These are phyloP conservation scores for Fusarium circinatum DNA, from an alignment of 2,329 filamentous ascomycete species.

Conservation along the genomic window DNA sequence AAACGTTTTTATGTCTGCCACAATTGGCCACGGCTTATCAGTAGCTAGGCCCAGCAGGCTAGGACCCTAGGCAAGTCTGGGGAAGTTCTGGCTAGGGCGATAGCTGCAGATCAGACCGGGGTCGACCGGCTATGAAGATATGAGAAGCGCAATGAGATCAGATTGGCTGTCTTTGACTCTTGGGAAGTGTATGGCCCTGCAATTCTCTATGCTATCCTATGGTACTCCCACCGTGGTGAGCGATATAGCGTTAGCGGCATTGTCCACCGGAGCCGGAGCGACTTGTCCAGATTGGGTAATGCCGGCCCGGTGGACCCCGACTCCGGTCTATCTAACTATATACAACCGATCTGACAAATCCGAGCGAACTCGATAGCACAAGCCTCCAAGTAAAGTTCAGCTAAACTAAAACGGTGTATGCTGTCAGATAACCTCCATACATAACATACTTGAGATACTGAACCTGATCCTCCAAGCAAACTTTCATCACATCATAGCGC, in stretches of 20 bases:
- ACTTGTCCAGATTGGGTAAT: neutral
- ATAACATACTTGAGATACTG: neutral
- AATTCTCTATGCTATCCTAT: neutral
- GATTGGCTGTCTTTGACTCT: neutral
- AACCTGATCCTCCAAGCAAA: neutral
- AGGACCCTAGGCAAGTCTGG: neutral
- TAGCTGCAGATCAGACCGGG: slow-evolving; percentile 4
- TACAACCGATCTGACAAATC: neutral
- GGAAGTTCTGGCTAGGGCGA: neutral
- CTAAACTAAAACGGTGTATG: neutral
- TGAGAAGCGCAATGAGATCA: neutral
- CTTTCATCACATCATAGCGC: neutral
- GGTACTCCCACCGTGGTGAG: neutral
- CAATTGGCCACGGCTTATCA: slow-evolving; percentile 4
- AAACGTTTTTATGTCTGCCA: neutral
- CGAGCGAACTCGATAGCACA: neutral
- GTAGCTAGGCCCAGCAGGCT: neutral
- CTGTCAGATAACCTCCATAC: neutral
- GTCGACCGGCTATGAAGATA: neutral
- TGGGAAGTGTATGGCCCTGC: neutral
- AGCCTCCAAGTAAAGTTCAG: neutral
- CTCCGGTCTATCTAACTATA: neutral
- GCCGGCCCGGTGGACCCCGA: neutral
- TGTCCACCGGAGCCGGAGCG: neutral
- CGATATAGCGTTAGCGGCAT: slow-evolving; percentile 3